phyloP scores from a whole-genome alignment of 2,329 filamentous ascomycete genomes.

The Penicillium freii region DNA sequence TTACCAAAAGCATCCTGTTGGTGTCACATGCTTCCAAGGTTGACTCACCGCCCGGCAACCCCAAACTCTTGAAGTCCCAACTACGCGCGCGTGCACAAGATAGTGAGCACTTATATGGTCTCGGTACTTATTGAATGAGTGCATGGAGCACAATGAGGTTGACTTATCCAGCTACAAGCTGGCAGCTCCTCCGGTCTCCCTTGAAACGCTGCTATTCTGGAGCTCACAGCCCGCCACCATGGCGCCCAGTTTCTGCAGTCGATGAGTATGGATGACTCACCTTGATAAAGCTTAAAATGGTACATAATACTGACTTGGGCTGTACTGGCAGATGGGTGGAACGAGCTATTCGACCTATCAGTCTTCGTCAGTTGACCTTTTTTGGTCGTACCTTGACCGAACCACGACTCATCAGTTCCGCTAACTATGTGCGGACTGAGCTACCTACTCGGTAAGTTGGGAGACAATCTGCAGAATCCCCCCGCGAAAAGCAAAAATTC shows the following conservation, averaged over 20 bases:
- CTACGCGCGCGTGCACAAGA: background rate
- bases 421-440: conserved; percentile 96
- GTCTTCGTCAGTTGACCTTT: conserved; percentile 91
- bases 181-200: conserved; percentile 27
- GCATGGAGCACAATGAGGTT: conserved; percentile 39
- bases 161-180: conserved; percentile 36
- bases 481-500: background rate
- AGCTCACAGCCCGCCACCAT: conserved; percentile 49
- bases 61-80: conserved; percentile 3
- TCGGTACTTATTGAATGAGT: conserved; percentile 11
- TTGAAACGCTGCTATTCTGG: conserved; percentile 29
- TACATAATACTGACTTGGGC: conserved; percentile 14
- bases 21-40: conserved; percentile 7
- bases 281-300: conserved; percentile 4
- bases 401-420: conserved; percentile 82
- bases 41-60: conserved; percentile 12
- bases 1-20: background rate
- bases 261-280: conserved; percentile 53
- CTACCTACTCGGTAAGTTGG: conserved; percentile 70
- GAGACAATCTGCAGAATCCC: background rate
- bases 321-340: conserved; percentile 74
- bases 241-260: conserved; percentile 58
- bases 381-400: conserved; percentile 94
- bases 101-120: background rate
- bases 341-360: conserved; percentile 90